Evolutionary conservation across 2,329 filamentous ascomycete species (phyloP).

Genomic region (Paecilomyces fulvus): DNA sequence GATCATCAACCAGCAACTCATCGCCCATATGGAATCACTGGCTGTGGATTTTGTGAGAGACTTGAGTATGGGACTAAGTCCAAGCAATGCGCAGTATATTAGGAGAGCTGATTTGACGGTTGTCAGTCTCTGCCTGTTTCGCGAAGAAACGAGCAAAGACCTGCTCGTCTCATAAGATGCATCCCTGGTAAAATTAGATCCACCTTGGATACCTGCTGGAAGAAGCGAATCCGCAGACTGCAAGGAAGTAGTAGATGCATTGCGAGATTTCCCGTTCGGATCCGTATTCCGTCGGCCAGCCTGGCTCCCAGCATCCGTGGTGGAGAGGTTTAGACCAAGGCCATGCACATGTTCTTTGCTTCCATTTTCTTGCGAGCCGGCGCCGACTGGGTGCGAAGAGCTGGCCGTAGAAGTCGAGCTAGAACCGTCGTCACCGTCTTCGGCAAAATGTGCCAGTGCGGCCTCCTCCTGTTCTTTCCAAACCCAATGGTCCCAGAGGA

Average conservation of each 20-base stretch:
- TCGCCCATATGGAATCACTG: constrained; percentile 92
- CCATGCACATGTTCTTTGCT: constrained; percentile 30
- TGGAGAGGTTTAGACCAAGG: constrained; percentile 35
- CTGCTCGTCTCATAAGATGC: constrained; percentile 14
- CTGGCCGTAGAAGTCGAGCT: constrained; percentile 31
- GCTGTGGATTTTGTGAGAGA: constrained; percentile 91
- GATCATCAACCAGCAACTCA: constrained; percentile 83
- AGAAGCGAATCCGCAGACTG: constrained; percentile 33
- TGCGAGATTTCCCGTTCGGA: constrained; percentile 39
- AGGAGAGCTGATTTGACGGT: constrained; percentile 88
- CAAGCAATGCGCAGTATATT: constrained; percentile 87
- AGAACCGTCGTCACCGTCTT: constrained; percentile 32
- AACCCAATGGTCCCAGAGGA: constrained; percentile 87
- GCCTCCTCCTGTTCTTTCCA: constrained; percentile 55
- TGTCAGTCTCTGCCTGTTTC: constrained; percentile 57
- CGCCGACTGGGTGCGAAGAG: constrained; percentile 20
- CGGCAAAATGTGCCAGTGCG: constrained; percentile 19
- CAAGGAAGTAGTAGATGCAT: constrained; percentile 49
- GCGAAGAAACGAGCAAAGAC: constrained; percentile 37
- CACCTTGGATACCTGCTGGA: constrained; percentile 11
- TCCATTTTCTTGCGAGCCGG: constrained; percentile 17
- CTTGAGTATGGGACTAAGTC: constrained; percentile 89
- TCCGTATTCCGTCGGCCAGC: constrained; percentile 19
- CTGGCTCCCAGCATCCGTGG: constrained; percentile 25
- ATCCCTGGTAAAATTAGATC: constrained; percentile 12